Conservation (phyloP, 139 green algal genomes). For the Chloropicon primus region DNA sequence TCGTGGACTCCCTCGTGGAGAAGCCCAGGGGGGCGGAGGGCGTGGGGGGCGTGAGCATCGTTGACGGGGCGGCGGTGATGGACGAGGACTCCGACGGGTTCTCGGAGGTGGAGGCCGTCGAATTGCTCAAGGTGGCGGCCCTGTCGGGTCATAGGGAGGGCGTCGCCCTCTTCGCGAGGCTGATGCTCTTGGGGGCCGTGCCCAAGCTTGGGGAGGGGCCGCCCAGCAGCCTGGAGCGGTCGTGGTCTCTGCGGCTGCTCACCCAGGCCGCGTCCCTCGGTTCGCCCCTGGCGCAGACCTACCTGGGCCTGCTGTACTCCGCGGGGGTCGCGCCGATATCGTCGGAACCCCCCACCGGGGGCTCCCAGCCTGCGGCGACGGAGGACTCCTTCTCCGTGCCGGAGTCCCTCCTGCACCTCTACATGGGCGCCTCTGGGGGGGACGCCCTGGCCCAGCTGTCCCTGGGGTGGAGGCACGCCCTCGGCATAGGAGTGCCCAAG, state of each 20-base stretch:
- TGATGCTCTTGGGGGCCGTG: not conserved
- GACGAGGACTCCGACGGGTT: not conserved
- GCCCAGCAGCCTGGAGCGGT: not conserved
- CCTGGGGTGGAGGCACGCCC: conserved; percentile 57
- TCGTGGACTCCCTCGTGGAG: not conserved
- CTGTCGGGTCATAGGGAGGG: not conserved
- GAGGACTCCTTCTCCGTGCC: not conserved
- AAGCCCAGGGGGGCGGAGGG: too few relatives aligned
- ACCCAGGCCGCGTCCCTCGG: not conserved
- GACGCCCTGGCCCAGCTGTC: conserved; percentile 50
- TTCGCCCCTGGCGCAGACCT: not conserved
- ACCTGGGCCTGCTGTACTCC: not conserved
- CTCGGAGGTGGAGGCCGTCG: not conserved
- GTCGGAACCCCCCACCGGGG: too few relatives aligned
- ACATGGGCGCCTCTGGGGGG: conserved; percentile 54
- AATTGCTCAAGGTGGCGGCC: not conserved
- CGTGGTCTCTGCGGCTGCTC: not conserved
- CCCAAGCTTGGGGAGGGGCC: not conserved
- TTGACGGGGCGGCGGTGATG: too few relatives aligned
- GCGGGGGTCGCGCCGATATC: not conserved
- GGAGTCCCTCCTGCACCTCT: conserved; percentile 55
- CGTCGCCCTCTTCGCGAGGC: not conserved
- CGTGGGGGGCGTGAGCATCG: too few relatives aligned
- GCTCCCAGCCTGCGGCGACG: too few relatives aligned
- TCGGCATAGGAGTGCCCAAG: conserved; percentile 62